Percentiles rank a stretch among this genome's conserved stretches.
Evolutionary conservation across 345 rosid species (phyloP).

Genomic region (Pugionium cornutum): DNA sequence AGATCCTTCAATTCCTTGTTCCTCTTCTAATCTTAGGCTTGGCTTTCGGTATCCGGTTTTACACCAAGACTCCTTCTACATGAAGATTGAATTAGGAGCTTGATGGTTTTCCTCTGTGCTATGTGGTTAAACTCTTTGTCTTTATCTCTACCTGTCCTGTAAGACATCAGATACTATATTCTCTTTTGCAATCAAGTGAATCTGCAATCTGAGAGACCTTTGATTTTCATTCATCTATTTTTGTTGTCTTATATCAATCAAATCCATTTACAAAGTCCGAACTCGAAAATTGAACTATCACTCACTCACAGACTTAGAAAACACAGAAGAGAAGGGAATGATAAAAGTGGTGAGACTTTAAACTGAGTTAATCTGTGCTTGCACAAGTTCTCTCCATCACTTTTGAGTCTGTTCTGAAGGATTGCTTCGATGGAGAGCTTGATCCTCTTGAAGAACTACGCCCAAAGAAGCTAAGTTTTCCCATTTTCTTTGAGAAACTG

Average conservation of each 20-base stretch:
- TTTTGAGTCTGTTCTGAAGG: conserved; percentile 78
- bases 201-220: background rate
- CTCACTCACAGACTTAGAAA: background rate
- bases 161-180: conserved; percentile 26
- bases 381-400: conserved; percentile 80
- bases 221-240: conserved; percentile 14
- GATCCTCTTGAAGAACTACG: conserved; percentile 88
- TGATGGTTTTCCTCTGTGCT: background rate
- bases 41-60: conserved; percentile 80
- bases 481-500: conserved; percentile 85
- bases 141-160: conserved; percentile 26
- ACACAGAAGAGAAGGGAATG: background rate
- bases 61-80: conserved; percentile 54
- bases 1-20: conserved; percentile 84
- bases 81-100: conserved; percentile 24
- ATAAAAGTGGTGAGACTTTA: background rate
- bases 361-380: conserved; percentile 56
- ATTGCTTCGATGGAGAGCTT: conserved; percentile 86
- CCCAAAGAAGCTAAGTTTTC: conserved; percentile 76
- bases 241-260: conserved; percentile 26
- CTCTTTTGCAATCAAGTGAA: conserved; percentile 18
- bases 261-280: background rate
- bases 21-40: conserved; percentile 88
- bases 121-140: background rate
- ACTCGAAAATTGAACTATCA: background rate